A percentile compares a stretch with the other conserved stretches of the same genome.
Conservation (phyloP, 225 moss, liverwort and hornwort species). For the Rhytidiadelphus loreus region DNA sequence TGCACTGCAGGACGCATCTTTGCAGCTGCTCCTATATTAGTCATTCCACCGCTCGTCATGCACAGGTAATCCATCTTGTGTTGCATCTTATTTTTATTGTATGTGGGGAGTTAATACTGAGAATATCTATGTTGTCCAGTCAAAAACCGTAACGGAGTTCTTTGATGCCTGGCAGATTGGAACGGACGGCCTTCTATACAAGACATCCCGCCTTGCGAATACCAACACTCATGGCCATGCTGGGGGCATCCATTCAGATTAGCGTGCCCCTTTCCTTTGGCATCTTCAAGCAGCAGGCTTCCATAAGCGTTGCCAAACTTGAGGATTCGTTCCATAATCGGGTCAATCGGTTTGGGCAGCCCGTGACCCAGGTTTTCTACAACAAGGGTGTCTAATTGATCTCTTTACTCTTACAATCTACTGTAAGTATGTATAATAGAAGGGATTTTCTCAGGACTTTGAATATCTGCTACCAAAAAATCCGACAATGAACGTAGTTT, state of each 20-base stretch:
- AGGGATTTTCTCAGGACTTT: neutral
- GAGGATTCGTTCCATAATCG: conserved; percentile 61
- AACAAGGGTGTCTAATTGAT: conserved; percentile 74
- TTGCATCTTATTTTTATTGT: neutral
- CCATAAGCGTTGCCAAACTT: conserved; percentile 48
- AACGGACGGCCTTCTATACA: conserved; percentile 49
- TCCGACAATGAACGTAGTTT: neutral
- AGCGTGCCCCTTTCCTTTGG: conserved; percentile 83
- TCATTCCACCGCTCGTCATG: conserved; percentile 76
- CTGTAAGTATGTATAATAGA: neutral
- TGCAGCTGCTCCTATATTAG: conserved; percentile 88
- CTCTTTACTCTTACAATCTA: neutral
- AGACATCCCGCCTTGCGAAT: conserved; percentile 55
- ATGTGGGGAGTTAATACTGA: neutral
- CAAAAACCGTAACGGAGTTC: neutral
- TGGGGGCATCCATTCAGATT: conserved; percentile 81
- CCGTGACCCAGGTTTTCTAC: conserved; percentile 66
- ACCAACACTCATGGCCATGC: conserved; percentile 80
- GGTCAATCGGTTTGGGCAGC: conserved; percentile 66
- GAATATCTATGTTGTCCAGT: neutral
- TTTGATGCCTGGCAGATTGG: conserved; percentile 40
- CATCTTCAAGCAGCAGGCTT: conserved; percentile 87
- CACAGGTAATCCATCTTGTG: conserved; percentile 47
- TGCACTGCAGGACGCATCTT: conserved; percentile 86
- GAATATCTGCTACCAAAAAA: neutral